These are phyloP conservation scores for Epicoccum nigrum DNA, from an alignment of 2,329 filamentous ascomycete species.

Conservation along the genomic window DNA sequence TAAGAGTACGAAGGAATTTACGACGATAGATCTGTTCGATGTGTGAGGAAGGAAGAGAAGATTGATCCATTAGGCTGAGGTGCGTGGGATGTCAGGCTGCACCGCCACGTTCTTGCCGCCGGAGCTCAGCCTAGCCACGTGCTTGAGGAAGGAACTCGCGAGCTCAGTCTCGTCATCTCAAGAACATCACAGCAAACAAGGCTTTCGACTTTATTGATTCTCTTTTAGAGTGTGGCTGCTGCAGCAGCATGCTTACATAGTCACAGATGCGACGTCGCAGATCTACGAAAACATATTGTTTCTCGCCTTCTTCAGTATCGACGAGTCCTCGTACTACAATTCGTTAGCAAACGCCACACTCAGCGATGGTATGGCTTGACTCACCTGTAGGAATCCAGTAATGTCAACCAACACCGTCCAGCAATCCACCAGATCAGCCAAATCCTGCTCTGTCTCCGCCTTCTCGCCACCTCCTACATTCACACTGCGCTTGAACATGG, in stretches of 20 bases:
- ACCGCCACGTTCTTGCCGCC: background rate
- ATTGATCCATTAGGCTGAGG: background rate
- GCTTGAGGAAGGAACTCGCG: no score
- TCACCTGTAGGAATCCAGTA: constrained; percentile 84
- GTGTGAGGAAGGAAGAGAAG: no score
- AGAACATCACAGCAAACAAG: no score
- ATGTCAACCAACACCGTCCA: constrained; percentile 83
- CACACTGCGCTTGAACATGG: constrained; percentile 87
- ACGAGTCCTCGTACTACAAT: constrained; percentile 37
- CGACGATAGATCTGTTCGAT: no score
- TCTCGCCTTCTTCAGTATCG: constrained; percentile 27
- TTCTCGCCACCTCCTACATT: constrained; percentile 66
- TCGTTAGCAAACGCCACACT: constrained; percentile 13
- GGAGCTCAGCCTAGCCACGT: background rate
- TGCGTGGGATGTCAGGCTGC: background rate
- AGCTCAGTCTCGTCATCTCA: no score
- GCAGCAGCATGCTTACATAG: background rate
- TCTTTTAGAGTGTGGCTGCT: no score
- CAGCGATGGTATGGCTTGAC: background rate
- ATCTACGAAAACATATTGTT: constrained; percentile 32
- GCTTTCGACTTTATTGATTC: no score
- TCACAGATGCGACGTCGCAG: background rate
- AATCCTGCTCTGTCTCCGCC: constrained; percentile 66
- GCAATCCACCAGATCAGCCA: constrained; percentile 81
- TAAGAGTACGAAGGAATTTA: background rate